Conservation (phyloP, 495 filamentous ascomycete species). For the Hyphodiscus hymeniophilus region DNA sequence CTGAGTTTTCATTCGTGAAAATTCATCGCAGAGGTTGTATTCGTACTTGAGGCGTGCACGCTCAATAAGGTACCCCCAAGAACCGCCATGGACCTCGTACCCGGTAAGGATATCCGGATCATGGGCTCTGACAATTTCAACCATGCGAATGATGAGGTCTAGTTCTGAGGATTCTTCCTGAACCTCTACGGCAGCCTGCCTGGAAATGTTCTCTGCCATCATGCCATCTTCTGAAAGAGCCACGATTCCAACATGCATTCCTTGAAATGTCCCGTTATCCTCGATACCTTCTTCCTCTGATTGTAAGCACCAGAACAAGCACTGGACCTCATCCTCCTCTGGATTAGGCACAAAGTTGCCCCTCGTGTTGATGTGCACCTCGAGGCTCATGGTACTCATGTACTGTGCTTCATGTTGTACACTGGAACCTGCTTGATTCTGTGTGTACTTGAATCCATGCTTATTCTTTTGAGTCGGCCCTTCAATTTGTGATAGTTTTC, state of each 20-base stretch:
- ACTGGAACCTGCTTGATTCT: constrained; percentile 63
- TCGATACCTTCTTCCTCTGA: constrained; percentile 56
- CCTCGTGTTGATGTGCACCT: constrained; percentile 89
- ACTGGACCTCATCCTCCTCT: constrained; percentile 80
- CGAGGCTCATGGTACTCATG: constrained; percentile 94
- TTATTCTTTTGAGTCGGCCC: constrained; percentile 81
- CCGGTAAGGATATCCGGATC: constrained; percentile 95
- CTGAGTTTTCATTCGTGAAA: constrained; percentile 79
- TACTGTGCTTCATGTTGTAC: constrained; percentile 83
- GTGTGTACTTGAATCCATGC: constrained; percentile 81
- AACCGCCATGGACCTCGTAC: constrained; percentile 87
- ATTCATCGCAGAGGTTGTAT: constrained; percentile 80
- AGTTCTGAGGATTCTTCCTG: constrained; percentile 72
- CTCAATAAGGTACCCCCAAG: constrained; percentile 95
- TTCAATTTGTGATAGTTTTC: constrained; percentile 74
- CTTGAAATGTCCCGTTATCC: constrained; percentile 42
- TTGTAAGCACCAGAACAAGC: constrained; percentile 85
- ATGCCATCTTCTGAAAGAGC: constrained; percentile 50
- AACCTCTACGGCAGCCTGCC: constrained; percentile 49
- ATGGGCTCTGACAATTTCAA: constrained; percentile 73
- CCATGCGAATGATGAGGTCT: constrained; percentile 69
- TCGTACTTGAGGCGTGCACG: constrained; percentile 80
- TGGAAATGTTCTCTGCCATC: constrained; percentile 41
- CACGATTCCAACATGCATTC: constrained; percentile 52
- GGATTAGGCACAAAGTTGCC: constrained; percentile 77